phyloP scores from a whole-genome alignment of 2,329 filamentous ascomycete species.

The Microcera coccophila region DNA sequence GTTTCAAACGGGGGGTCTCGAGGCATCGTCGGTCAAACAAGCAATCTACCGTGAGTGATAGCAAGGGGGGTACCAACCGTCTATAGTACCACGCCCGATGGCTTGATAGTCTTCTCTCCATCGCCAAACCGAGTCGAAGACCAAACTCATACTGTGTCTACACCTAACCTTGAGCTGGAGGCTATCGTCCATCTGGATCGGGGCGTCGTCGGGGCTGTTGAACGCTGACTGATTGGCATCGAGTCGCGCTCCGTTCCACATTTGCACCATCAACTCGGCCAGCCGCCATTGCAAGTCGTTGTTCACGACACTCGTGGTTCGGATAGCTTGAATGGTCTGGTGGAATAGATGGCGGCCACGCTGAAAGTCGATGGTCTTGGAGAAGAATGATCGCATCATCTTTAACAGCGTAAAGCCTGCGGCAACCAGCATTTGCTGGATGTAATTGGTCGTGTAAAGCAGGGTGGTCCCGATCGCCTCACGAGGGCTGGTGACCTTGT shows the following conservation, averaged over 20 bases:
- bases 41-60: too few species aligned
- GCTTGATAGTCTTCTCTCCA: slow-evolving; percentile 79
- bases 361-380: slow-evolving; percentile 65
- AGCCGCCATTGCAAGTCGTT: slow-evolving; percentile 78
- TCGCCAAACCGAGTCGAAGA: slow-evolving; percentile 81
- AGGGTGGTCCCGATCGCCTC: slow-evolving; percentile 52
- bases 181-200: slow-evolving; percentile 60
- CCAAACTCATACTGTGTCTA: slow-evolving; percentile 78
- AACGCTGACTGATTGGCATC: slow-evolving; percentile 46
- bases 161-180: slow-evolving; percentile 79
- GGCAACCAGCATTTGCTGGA: slow-evolving; percentile 82
- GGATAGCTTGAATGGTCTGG: slow-evolving; percentile 64
- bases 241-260: slow-evolving; percentile 69
- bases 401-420: slow-evolving; percentile 75
- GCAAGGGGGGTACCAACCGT: slow-evolving; percentile 53
- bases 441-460: slow-evolving; percentile 67
- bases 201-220: slow-evolving; percentile 46
- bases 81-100: slow-evolving; percentile 64
- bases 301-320: slow-evolving; percentile 68
- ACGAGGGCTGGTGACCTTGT: slow-evolving; percentile 44
- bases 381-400: slow-evolving; percentile 72
- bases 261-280: slow-evolving; percentile 80
- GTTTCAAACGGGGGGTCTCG: slow-evolving; percentile 4
- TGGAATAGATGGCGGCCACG: slow-evolving; percentile 67
- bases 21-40: background rate